Base-by-base conservation (phyloP, 805 yeast genomes). In the Starmerella lactis-condensi region DNA sequence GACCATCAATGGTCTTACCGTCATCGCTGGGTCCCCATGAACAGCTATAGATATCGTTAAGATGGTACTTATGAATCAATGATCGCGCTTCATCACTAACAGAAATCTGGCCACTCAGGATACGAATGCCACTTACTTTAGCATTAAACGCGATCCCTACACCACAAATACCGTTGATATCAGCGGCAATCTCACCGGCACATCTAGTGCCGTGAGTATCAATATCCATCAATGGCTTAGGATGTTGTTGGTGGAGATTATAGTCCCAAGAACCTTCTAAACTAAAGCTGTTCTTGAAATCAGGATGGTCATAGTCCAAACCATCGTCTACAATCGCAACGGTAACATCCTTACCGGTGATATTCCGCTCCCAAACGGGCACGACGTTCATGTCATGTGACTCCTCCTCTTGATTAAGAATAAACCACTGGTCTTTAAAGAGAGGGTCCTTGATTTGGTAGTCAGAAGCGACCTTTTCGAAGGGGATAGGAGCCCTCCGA, bases 11-110 rank as follows among this genome's bases (percentile, higher is more conserved):
- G 1, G 92, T 67, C 34, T 53, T 62, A 0, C 98, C 98, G 51
- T 85, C 78, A 52, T 89, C 98, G 3, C 81, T 67, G 2, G 98
- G 98, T 6, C 98, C 98, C 98, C 98, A 89, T 3, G 94, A 81
- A 53, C 98, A 89, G 3, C 93, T 78, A 51, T 82, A 89, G 24
- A 89, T 89, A 52, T 89, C 93, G 53, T 89, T 89, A 17, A 69
- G 66, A 38, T 79, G 83, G 40, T 76, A 57, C 0, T 72, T 83
- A 53, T 77, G 75, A 22, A 77, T 63, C 62, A 89, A 59, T 1
- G 96, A 76, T 2, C 76, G 69, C 1, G 96, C 96, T 53, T 89
- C 98, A 40, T 83, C 93, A 36, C 74, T 93, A 3, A 78, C 60
- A 3, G 85, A 69, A 29, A 89, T 67, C 28, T 65, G 61, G 2